Evolutionary conservation across 352 stramenopile genomes (phyloP), one percentile per base, ranked within the genome.

Genomic region (Pythium utonaiense): DNA sequence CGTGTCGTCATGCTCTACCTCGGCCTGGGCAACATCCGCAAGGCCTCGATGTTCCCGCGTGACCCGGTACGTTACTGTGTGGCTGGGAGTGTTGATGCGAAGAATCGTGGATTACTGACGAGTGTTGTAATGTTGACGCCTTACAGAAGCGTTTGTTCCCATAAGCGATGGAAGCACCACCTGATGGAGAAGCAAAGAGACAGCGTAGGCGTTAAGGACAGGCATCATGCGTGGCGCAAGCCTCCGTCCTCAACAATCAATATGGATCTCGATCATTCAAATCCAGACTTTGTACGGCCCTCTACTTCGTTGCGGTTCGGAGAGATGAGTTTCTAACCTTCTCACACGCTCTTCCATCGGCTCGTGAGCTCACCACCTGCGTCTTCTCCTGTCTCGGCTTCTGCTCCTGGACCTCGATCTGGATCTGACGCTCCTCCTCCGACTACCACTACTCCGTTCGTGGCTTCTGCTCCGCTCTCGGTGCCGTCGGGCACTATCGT

Each of bases 1-100:
- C 89, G 97, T 54, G 97, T 99, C 31, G 96, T 99, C 31, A 99
- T 99, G 89, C 88, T 99, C 33, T 99, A 98, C 77, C 82, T 99
- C 24, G 97, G 96, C 17, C 85, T 99, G 17, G 94, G 96, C 70
- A 99, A 99, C 90, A 98, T 99, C 56, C 86, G 97, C 74, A 99
- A 99, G 79, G 92, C 93, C 33, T 98, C 92, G 28, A 98, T 99
- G 94, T 99, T 99, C 86, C 97, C 97, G 25, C 89, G 97, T 63
- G 97, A 99, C 86, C 97, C 97, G 48, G 75, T 83, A 66, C 58
- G 77, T 77, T 40, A 51, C 0, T 40, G 21, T 57, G 48, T 25
- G 34, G 1, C 28, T 52, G 0, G 7, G 7, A 25, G 6, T 38
- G 42, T 40, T 17, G 22, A 10, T 45, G 16, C 54, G 28, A 30